A percentile compares a stretch with the other conserved stretches of the same genome.
Conservation (phyloP, 495 filamentous ascomycete genomes). For the Glarea lozoyensis region DNA sequence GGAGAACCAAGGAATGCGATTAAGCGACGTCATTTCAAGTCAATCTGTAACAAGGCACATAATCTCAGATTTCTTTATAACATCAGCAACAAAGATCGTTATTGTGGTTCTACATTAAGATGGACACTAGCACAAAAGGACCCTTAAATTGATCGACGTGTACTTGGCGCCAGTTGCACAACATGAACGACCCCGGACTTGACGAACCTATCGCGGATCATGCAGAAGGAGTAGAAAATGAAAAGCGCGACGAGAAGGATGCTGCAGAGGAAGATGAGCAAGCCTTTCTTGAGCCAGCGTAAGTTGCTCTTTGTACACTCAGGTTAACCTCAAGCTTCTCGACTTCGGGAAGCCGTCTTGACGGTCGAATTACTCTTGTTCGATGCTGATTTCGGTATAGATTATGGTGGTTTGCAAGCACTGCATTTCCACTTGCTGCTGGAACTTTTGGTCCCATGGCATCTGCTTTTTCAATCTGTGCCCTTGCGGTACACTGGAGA, state of each 20-base stretch:
- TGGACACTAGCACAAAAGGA: no score
- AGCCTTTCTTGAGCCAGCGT: constrained; percentile 18
- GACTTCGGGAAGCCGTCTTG: no score
- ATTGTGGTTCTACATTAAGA: no score
- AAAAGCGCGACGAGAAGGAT: constrained; percentile 15
- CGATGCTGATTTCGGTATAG: constrained; percentile 16
- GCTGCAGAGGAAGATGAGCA: constrained; percentile 17
- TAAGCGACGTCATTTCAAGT: no score
- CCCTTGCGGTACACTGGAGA: constrained; percentile 65
- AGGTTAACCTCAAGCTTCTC: no score
- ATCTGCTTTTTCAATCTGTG: constrained; percentile 68
- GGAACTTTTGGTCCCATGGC: constrained; percentile 65
- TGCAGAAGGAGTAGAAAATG: constrained; percentile 39
- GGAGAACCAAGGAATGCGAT: no score
- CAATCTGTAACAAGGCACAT: no score
- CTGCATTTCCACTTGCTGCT: constrained; percentile 52
- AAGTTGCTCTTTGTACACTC: no score
- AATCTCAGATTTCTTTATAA: no score
- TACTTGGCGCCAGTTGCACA: no score
- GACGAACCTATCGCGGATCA: constrained; percentile 41
- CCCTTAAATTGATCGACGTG: no score
- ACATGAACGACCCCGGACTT: constrained; percentile 57
- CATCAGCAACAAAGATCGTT: no score
- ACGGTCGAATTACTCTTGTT: neutral
- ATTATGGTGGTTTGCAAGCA: constrained; percentile 83